Percentiles rank a stretch among this genome's conserved stretches.
Evolutionary conservation across 2,329 filamentous ascomycete species (phyloP).

Genomic region (Bipolaris oryzae): DNA sequence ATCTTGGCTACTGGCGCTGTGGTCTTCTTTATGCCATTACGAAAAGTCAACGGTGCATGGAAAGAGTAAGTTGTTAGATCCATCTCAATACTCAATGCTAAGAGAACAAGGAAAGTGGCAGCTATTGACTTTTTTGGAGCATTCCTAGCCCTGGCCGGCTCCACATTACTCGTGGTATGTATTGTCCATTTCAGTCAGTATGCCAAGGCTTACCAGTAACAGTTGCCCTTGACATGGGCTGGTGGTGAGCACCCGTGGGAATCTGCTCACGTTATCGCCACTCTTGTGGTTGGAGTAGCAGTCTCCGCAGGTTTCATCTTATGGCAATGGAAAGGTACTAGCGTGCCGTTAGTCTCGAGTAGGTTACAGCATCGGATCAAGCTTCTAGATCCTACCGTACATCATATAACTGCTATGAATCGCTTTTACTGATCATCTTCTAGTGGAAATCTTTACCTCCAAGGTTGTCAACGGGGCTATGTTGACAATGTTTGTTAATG

Average conservation of each 20-base stretch:
- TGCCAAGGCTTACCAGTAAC: conserved; percentile 4
- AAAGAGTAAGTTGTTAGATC: conserved; percentile 49
- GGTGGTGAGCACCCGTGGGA: conserved; percentile 63
- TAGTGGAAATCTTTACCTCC: conserved; percentile 26
- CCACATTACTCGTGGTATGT: conserved; percentile 63
- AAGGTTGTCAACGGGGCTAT: conserved; percentile 26
- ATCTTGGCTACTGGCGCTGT: conserved; percentile 26
- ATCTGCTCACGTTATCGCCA: conserved; percentile 57
- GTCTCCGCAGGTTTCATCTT: conserved; percentile 56
- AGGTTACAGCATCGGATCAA: conserved; percentile 19
- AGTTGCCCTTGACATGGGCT: conserved; percentile 61
- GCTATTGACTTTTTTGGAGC: conserved; percentile 66
- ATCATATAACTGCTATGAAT: too few relatives aligned
- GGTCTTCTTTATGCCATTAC: conserved; percentile 47
- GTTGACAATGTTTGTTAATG: conserved; percentile 61
- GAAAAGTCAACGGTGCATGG: conserved; percentile 56
- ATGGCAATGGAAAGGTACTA: conserved; percentile 65
- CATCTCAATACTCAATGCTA: background rate
- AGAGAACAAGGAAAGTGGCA: conserved; percentile 21
- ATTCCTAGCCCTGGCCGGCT: conserved; percentile 58
- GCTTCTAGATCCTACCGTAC: background rate
- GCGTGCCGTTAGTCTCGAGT: conserved; percentile 64
- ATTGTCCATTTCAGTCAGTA: background rate
- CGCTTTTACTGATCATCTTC: background rate
- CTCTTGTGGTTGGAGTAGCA: conserved; percentile 58